Evolutionary conservation across 495 filamentous ascomycete genomes (phyloP), one percentile per base, ranked within the genome.

Genomic region (Lasiosphaeriaceae sp.): DNA sequence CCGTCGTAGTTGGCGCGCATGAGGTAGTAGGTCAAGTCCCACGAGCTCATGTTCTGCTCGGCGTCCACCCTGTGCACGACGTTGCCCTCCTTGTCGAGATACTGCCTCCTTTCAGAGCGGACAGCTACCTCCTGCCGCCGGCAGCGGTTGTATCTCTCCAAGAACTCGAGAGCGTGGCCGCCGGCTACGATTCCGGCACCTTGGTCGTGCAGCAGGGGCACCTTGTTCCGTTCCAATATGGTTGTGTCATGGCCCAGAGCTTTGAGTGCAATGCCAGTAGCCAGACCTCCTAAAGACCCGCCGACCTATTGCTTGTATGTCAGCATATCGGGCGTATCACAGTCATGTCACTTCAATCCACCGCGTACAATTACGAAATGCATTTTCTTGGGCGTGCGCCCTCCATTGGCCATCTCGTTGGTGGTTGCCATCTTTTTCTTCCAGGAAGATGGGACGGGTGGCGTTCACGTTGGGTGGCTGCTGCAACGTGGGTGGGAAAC

Each of bases 1-100:
- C 77, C 76, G 68, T 86, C 83, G 61, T 79, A 82, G 62, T 80
- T 80, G 21, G 79, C 80, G 41, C 83, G 68, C 61, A 84, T 63
- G 7, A 81, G 50, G 62, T 78, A 70, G 55, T 84, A 86, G 12
- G 78, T 62, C 43, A 82, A 48, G 58, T 83, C 80, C 81, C 82
- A 86, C 51, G 74, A 79, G 7, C 74, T 77, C 74, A 77, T 80
- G 52, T 72, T 70, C 60, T 80, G 76, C 22, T 46, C 61, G 50
- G 63, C 66, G n/a, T 71, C 67, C 37, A 75, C 70, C 35, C 66
- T 61, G 55, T 77, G 70, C 24, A 80, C 68, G 9, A 75, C 53
- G 12, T 71, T 67, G 23, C 77, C 78, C 11, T 69, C 61, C 24
- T 59, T 67, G 59, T 78, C 66, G n/a, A 79, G 68, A 53, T 79